These are phyloP conservation scores for Colletotrichum agaves DNA, from an alignment of 2,329 filamentous ascomycete species.

Conservation along the genomic window DNA sequence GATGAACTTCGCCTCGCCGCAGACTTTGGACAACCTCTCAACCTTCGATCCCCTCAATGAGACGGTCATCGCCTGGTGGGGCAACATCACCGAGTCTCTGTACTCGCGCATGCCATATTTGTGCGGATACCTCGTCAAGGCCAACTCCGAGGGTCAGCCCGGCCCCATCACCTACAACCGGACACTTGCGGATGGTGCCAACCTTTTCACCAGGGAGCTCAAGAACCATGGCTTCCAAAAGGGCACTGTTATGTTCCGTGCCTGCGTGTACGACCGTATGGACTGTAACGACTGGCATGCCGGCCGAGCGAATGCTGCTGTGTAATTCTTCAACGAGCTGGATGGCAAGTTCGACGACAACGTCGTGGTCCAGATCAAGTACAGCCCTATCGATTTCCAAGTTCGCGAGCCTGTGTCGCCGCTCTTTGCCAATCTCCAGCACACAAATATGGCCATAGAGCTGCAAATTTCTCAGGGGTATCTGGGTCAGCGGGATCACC, in stretches of 20 bases:
- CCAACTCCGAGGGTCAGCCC: slow-evolving; percentile 77
- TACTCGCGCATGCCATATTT: slow-evolving; percentile 73
- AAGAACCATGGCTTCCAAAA: slow-evolving; percentile 58
- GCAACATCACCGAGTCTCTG: slow-evolving; percentile 65
- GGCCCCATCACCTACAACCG: slow-evolving; percentile 77
- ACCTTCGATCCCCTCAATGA: slow-evolving; percentile 75
- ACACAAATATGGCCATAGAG: slow-evolving; percentile 67
- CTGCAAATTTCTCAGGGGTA: slow-evolving; percentile 77
- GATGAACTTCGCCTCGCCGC: slow-evolving; percentile 75
- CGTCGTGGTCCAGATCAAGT: slow-evolving; percentile 79
- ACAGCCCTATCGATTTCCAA: slow-evolving; percentile 80
- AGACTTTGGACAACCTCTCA: slow-evolving; percentile 62
- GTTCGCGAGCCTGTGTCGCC: slow-evolving; percentile 75
- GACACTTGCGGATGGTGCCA: slow-evolving; percentile 74
- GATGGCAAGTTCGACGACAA: slow-evolving; percentile 76
- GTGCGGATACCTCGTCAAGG: slow-evolving; percentile 76
- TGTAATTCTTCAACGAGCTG: slow-evolving; percentile 72
- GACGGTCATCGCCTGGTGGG: slow-evolving; percentile 71
- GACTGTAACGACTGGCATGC: slow-evolving; percentile 70
- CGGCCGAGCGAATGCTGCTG: slow-evolving; percentile 76
- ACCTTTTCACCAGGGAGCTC: slow-evolving; percentile 71
- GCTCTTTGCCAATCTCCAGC: slow-evolving; percentile 64
- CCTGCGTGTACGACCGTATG: slow-evolving; percentile 74
- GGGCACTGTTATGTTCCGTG: slow-evolving; percentile 75
- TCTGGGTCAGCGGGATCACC: slow-evolving; percentile 74